phyloP scores from a whole-genome alignment of 192 early-diverging fungal genomes.

The Podochytrium sp. region DNA sequence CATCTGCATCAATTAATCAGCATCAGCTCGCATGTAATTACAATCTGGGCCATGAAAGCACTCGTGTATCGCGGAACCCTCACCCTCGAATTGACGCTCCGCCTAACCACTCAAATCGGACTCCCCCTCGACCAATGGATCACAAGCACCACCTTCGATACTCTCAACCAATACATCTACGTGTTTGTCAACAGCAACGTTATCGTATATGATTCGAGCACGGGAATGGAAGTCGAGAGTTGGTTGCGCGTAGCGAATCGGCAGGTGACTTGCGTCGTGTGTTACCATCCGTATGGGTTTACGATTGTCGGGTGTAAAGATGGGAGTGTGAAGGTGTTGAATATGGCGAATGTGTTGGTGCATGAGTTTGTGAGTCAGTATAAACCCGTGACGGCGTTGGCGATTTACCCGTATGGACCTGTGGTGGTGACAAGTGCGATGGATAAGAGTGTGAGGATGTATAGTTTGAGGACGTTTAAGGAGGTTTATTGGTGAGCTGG shows the following conservation, averaged over 20 bases:
- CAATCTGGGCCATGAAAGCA: conserved; percentile 28
- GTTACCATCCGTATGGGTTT: conserved; percentile 50
- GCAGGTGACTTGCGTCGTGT: conserved; percentile 42
- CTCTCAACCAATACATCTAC: conserved; percentile 33
- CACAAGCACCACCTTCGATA: conserved; percentile 38
- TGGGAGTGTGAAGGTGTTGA: conserved; percentile 52
- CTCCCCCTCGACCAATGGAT: conserved; percentile 53
- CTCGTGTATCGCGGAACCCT: conserved; percentile 32
- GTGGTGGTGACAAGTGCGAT: conserved; percentile 45
- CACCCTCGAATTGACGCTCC: conserved; percentile 27
- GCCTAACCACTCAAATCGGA: conserved; percentile 22
- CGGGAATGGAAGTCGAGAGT: conserved; percentile 33
- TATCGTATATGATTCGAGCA: conserved; percentile 31
- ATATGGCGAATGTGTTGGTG: conserved; percentile 43
- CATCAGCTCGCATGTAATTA: conserved; percentile 40
- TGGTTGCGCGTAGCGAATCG: conserved; percentile 38
- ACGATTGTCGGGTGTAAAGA: conserved; percentile 51
- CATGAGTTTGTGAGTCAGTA: conserved; percentile 56
- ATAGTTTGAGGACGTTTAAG: conserved; percentile 48
- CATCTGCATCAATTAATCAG: conserved; percentile 42
- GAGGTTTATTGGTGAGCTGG: conserved; percentile 56
- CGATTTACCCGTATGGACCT: conserved; percentile 43
- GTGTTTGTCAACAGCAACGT: conserved; percentile 47
- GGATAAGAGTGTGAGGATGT: conserved; percentile 55
- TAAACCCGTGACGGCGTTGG: conserved; percentile 46